Base-by-base conservation (phyloP, 2,329 filamentous ascomycete species). In the Epichloe festucae region DNA sequence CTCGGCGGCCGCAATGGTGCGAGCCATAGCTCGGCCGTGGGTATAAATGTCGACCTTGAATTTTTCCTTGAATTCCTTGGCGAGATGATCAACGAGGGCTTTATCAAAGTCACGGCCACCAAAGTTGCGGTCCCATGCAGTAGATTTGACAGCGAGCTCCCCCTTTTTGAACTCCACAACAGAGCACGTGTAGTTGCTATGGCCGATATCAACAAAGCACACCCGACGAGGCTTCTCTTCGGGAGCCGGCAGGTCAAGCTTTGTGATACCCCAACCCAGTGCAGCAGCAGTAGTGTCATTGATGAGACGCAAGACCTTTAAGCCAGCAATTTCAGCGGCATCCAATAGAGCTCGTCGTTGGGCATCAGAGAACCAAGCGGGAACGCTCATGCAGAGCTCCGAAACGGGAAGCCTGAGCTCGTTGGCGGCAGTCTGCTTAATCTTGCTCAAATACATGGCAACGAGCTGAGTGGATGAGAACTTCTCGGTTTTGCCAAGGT, bases 231-330 rank as follows among this genome's bases (percentile, higher is more conserved):
- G 90, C 76, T 89, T 89, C 81, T 97, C 90, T 63, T 97, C 93
- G 42, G 85, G 78, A 31, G 75, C 74, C 53, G 90, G 93, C 36
- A 98, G 82, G 69, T 98, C 93, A 55, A 90, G 78, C 78, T 98
- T 97, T 63, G 93, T 96, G 75, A 98, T 97, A 68, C 93, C 93
- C 70, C 89, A 98, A 58, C 93, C 93, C 45, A 98, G 83, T 56
- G 93, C 93, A 57, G 90, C 89, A 54, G 93, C 93, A 49, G 93
- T 97, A 60, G 89, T 96, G 73, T 97, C 93, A 74, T 98, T 98
- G 78, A 98, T 94, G 57, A 98, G 78, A 55, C 93, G 84, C 58
- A 98, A 84, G 40, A 90, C 77, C 74, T 95, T 96, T 63, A 98
- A 78, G 55, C 90, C 91, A 53, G 91, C 89, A 62, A 98, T 88